These are phyloP conservation scores for Globisporangium irregulare DNA, from an alignment of 352 stramenopile species.

Conservation along the genomic window DNA sequence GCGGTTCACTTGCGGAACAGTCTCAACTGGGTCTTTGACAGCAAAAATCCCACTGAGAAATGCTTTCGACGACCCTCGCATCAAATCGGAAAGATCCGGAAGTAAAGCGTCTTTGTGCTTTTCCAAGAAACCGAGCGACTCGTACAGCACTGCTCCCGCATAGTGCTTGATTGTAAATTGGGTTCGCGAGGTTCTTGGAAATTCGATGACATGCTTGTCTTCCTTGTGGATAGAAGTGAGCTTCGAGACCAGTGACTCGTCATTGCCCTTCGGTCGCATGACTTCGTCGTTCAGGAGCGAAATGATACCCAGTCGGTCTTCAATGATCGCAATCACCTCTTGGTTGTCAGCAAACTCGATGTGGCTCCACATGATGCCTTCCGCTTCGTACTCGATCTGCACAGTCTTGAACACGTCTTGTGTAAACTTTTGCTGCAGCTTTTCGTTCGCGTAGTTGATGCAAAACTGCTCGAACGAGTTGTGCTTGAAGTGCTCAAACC, in stretches of 20 bases:
- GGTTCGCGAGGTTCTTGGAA: conserved; percentile 66
- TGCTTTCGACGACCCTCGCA: conserved; percentile 60
- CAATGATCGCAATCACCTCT: conserved; percentile 85
- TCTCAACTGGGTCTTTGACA: conserved; percentile 23
- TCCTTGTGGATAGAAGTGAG: conserved; percentile 76
- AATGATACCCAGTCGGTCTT: conserved; percentile 86
- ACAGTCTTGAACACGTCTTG: conserved; percentile 89
- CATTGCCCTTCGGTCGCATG: conserved; percentile 85
- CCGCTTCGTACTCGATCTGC: conserved; percentile 85
- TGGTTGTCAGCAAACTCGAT: conserved; percentile 92
- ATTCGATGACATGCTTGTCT: conserved; percentile 75
- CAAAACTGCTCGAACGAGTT: conserved; percentile 95
- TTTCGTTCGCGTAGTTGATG: conserved; percentile 93
- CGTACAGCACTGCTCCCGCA: conserved; percentile 91
- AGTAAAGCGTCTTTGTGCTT: conserved; percentile 95
- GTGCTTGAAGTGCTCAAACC: conserved; percentile 93
- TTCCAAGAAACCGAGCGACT: conserved; percentile 91
- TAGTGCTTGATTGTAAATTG: conserved; percentile 95
- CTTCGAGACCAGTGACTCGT: conserved; percentile 78
- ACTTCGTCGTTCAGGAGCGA: conserved; percentile 89
- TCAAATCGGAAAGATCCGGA: conserved; percentile 89
- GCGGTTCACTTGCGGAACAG: conserved; percentile 1
- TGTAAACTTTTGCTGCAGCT: conserved; percentile 92
- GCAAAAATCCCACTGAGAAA: conserved; percentile 63
- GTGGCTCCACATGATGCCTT: conserved; percentile 92